Base-by-base conservation (phyloP, 2,329 filamentous ascomycete species). In the Phyllosticta citribraziliensis region DNA sequence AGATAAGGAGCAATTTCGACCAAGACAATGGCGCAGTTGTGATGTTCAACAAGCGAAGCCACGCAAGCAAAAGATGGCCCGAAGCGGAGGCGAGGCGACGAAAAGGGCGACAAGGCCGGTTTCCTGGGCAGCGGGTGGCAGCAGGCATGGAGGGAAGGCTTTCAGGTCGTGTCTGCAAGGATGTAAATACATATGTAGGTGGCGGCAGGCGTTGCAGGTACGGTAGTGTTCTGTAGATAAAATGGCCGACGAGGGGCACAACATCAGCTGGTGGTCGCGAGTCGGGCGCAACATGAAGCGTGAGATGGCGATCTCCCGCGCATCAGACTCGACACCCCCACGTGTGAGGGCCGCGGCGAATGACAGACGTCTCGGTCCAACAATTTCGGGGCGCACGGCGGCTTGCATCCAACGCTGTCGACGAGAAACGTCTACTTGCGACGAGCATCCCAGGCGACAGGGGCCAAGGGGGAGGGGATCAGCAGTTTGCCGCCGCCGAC, bases 221-320 rank as follows among this genome's bases (percentile, higher is more conserved):
- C n/a, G n/a, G n/a, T n/a, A n/a, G n/a, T n/a, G n/a, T n/a, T n/a
- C 5, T 12, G 3, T n/a, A 47, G 2, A 17, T 14, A 47, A 47
- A 47, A 47, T 47, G 40, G 40, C 40, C 40, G 40, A n/a, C 40
- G 40, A 47, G 10, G 27, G 19, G 27, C 52, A 47, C 40, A 8
- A 17, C 6, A 40, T 40, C 12, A 40, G 17, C 35, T 40, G 33
- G 33, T 40, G 11, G 40, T 47, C 40, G 22, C 22, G 40, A n/a
- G 12, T 47, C 35, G 35, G 12, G 59, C 59, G 59, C n/a, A 22
- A 22, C 22, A 22, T 3, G 59, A 40, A 61, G 54, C 59, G 59
- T 61, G 53, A 61, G 55, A 24, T 40, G 59, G 54, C 56, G 59
- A 61, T 61, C 59, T 61, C 59, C 59, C 59, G 59, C 55, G 47